phyloP scores from a whole-genome alignment of 1,139 yeast genomes.

The Geotrichum histeridarum region DNA sequence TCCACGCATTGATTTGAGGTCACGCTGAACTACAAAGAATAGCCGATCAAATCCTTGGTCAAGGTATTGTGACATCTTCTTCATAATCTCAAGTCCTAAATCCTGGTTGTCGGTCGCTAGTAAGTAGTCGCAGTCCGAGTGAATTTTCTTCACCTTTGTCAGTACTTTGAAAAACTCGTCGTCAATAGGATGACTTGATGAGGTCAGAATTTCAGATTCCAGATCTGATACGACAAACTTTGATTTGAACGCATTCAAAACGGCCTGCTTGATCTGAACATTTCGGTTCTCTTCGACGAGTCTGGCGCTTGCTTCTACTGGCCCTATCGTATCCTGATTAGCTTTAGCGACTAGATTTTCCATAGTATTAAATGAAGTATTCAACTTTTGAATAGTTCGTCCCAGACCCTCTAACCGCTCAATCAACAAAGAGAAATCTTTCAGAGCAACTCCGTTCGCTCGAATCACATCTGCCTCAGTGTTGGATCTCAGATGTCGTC shows the following conservation, averaged over 20 bases:
- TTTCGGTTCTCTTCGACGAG: slow-evolving; percentile 44
- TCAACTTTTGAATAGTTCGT: slow-evolving; percentile 39
- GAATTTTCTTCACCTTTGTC: slow-evolving; percentile 57
- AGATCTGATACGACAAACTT: slow-evolving; percentile 66
- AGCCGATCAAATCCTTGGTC: slow-evolving; percentile 52
- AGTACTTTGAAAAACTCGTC: slow-evolving; percentile 62
- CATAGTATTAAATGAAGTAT: slow-evolving; percentile 31
- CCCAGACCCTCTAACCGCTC: slow-evolving; percentile 45
- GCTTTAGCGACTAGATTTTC: slow-evolving; percentile 30
- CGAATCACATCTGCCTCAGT: slow-evolving; percentile 68
- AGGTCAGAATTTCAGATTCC: slow-evolving; percentile 46
- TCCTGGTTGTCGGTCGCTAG: slow-evolving; percentile 58
- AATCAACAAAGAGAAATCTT: slow-evolving; percentile 52
- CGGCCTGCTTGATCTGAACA: slow-evolving; percentile 48
- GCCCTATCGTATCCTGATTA: slow-evolving; percentile 30
- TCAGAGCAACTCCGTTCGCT: slow-evolving; percentile 53
- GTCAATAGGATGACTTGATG: slow-evolving; percentile 34
- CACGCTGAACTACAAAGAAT: slow-evolving; percentile 37
- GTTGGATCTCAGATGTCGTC: slow-evolving; percentile 59
- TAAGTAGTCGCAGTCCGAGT: slow-evolving; percentile 62
- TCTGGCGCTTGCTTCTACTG: slow-evolving; percentile 40
- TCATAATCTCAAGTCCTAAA: slow-evolving; percentile 66
- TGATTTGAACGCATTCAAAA: slow-evolving; percentile 55
- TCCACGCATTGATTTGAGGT: slow-evolving; percentile 31
- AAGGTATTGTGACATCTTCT: slow-evolving; percentile 51